phyloP scores from a whole-genome alignment of 129 eudicot species.

The Daucus carota region DNA sequence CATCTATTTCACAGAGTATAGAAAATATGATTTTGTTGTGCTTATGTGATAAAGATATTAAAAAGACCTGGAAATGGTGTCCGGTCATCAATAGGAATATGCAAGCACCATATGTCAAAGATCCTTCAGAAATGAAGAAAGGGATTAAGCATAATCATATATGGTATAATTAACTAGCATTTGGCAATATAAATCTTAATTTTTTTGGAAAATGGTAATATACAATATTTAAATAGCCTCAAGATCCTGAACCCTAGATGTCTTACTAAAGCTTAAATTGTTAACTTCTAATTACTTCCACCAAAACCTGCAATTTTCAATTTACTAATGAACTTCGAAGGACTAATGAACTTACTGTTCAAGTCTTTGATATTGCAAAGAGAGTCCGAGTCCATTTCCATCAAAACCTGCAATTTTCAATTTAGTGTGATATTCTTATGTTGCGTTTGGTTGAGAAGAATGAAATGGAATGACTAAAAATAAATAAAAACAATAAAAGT shows the following conservation, averaged over 20 bases:
- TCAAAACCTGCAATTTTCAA: conserved; percentile 39
- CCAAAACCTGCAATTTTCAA: no score
- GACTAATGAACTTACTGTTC: conserved; percentile 42
- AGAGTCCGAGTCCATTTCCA: conserved; percentile 68
- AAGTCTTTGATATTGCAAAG: conserved; percentile 50
- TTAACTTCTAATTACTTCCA: no score
- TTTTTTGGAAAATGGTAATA: no score
- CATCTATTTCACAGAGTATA: background rate
- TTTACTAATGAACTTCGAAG: background rate
- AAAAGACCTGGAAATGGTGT: conserved; percentile 62
- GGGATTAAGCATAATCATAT: background rate
- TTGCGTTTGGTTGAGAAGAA: no score
- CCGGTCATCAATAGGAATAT: conserved; percentile 59
- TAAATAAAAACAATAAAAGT: no score
- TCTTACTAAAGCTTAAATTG: no score
- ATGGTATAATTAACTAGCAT: background rate
- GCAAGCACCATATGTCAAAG: conserved; percentile 76
- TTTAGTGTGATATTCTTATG: no score
- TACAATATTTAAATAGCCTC: background rate
- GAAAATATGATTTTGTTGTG: background rate
- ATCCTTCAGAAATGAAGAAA: conserved; percentile 39
- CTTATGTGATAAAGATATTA: background rate
- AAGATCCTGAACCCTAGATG: no score
- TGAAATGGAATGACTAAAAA: no score
- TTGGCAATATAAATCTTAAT: background rate